Evolutionary conservation across 2,329 filamentous ascomycete genomes (phyloP).

Genomic region (Zymoseptoria ardabiliae): DNA sequence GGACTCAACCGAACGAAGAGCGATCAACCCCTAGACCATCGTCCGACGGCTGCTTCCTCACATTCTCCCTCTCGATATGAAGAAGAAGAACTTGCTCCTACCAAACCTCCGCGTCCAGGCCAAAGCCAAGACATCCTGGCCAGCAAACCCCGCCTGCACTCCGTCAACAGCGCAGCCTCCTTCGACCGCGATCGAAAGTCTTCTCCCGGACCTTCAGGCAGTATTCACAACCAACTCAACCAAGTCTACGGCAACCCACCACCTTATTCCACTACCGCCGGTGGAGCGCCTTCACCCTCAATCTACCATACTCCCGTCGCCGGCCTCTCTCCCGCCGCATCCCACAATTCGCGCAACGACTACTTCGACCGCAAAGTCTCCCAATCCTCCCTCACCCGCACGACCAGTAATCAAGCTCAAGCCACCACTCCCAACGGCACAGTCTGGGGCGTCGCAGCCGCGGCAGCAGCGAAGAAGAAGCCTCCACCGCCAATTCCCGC

Average conservation of each 20-base stretch:
- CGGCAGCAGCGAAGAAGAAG: slow-evolving; percentile 58
- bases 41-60: neutral
- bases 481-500: slow-evolving; percentile 64
- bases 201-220: neutral
- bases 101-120: slow-evolving; percentile 28
- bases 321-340: slow-evolving; percentile 10
- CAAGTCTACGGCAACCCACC: slow-evolving; percentile 9
- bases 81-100: slow-evolving; percentile 27
- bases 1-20: neutral
- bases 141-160: slow-evolving; percentile 23
- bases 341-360: slow-evolving; percentile 23
- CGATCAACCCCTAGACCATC: neutral
- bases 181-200: slow-evolving; percentile 9
- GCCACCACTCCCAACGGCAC: neutral
- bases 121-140: slow-evolving; percentile 4
- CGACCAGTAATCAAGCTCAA: slow-evolving; percentile 17
- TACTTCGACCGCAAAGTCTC: slow-evolving; percentile 21
- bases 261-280: slow-evolving; percentile 16
- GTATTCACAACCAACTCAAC: slow-evolving; percentile 4
- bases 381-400: neutral
- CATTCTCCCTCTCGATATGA: slow-evolving; percentile 11
- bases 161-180: slow-evolving; percentile 4
- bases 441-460: slow-evolving; percentile 9
- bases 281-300: slow-evolving; percentile 28
- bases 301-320: slow-evolving; percentile 27